Evolutionary conservation across 768 basidiomycete genomes (phyloP), one percentile per base, ranked within the genome.

Genomic region (Boletus sp.): DNA sequence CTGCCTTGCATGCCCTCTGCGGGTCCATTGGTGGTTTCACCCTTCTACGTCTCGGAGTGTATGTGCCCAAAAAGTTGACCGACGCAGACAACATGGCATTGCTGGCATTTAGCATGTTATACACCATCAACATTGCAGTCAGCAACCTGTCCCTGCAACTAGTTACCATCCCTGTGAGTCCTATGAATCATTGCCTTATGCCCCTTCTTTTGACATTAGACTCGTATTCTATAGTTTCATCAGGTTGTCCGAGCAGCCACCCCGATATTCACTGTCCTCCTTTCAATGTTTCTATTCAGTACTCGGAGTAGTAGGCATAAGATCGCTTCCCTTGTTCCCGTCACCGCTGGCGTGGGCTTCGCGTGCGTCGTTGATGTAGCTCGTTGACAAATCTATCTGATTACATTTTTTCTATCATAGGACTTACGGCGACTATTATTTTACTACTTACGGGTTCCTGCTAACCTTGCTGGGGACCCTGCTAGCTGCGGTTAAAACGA

Each of bases 381-480:
- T 17, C 12, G 15, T 50, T 2, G 29, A 47, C 33, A 20, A 36
- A 29, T 17, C 4, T 7, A 30, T 15, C 42, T 44, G 6, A 33
- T n/a, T n/a, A 50, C 10, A 18, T 12, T 37, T 29, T 30, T 33
- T 32, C n/a, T n/a, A 7, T 14, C 9, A 33, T 64, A 94, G 92
- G 12, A 97, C 94, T 7, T 96, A 93, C 55, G 97, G 95, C 52
- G 95, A 98, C 67, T 98, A 97, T 74, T 89, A 92, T 65, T 97
- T 89, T 73, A 97, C 94, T 1, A 71, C 78, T 2, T 84, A 83
- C 71, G 97, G 97, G 5, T 83, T 98, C 56, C 63, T 91, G 67
- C 80, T 99, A 20, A 98, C 97, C 0, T 80, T 99, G 14, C 73
- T 94, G 17, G 97, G 97, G 44, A 94, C 96, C 0, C 70, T 96